These are phyloP conservation scores for Aureobasidium pullulans DNA, from an alignment of 2,329 filamentous ascomycete species.

Conservation along the genomic window DNA sequence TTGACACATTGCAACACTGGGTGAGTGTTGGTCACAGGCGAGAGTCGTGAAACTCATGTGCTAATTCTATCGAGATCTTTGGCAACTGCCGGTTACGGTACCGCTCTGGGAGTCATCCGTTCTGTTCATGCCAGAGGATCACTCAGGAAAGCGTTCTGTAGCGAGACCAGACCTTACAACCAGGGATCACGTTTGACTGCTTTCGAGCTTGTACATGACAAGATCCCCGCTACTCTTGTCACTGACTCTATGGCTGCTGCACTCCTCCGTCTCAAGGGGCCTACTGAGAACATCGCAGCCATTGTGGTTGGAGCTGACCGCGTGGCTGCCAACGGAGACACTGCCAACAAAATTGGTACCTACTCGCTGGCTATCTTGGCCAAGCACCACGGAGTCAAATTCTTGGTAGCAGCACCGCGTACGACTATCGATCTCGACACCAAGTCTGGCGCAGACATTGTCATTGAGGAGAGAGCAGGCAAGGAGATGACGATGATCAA, in stretches of 20 bases:
- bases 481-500: constrained; percentile 80
- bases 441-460: constrained; percentile 67
- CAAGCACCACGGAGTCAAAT: constrained; percentile 80
- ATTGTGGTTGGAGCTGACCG: constrained; percentile 93
- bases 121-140: constrained; percentile 60
- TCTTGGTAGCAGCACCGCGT: constrained; percentile 87
- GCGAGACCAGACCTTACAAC: constrained; percentile 95
- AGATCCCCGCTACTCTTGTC: constrained; percentile 83
- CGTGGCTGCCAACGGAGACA: constrained; percentile 93
- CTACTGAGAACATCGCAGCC: constrained; percentile 62
- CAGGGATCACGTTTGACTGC: constrained; percentile 92
- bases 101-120: constrained; percentile 87
- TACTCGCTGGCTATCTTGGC: constrained; percentile 90
- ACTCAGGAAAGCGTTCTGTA: constrained; percentile 84
- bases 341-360: constrained; percentile 97
- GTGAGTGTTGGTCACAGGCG: constrained; percentile 34
- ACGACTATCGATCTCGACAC: constrained; percentile 89
- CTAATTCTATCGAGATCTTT: constrained; percentile 54
- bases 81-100: constrained; percentile 95
- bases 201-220: constrained; percentile 91
- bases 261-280: constrained; percentile 55
- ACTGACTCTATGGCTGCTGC: constrained; percentile 96
- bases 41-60: background rate
- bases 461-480: constrained; percentile 78
- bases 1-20: constrained; percentile 98